phyloP scores from a whole-genome alignment of 2,329 filamentous ascomycete genomes.

The Cladosporium sphaerospermum region DNA sequence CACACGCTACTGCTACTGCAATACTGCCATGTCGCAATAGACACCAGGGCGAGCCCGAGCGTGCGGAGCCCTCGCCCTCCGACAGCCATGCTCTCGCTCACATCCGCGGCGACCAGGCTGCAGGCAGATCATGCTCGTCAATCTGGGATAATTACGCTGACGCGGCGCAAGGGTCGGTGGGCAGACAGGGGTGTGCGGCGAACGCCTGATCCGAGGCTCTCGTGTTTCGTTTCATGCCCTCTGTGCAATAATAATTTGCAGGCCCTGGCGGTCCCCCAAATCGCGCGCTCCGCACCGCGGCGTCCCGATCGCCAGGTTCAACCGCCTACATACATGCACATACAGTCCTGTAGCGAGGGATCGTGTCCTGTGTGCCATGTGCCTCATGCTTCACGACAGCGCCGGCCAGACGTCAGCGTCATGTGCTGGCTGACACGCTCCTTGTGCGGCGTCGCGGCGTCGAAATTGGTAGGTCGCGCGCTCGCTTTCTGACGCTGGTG shows the following conservation, averaged over 20 bases:
- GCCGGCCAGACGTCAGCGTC: neutral
- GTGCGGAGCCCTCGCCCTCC: no score
- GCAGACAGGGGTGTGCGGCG: neutral
- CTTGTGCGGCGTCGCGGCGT: neutral
- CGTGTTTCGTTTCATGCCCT: neutral
- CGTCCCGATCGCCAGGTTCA: conserved; percentile 8
- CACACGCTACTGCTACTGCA: neutral
- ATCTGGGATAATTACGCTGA: neutral
- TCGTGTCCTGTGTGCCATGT: conserved; percentile 9
- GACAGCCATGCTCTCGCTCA: no score
- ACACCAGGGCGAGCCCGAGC: no score
- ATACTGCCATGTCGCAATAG: no score
- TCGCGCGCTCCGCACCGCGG: neutral
- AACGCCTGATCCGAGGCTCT: conserved; percentile 4
- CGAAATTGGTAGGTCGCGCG: neutral
- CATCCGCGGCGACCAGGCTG: neutral
- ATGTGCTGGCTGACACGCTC: neutral
- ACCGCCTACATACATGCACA: neutral
- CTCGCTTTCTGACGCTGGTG: conserved; percentile 1
- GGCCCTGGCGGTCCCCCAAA: neutral
- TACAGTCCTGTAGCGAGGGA: neutral
- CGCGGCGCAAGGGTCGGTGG: neutral
- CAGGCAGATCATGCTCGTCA: neutral
- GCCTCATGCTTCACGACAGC: conserved; percentile 6
- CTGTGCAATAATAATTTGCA: neutral